A percentile compares a stretch with the other conserved stretches of the same genome.
These are phyloP conservation scores for Komagataella kurtzmanii DNA, from an alignment of 805 yeast species.

Conservation along the genomic window DNA sequence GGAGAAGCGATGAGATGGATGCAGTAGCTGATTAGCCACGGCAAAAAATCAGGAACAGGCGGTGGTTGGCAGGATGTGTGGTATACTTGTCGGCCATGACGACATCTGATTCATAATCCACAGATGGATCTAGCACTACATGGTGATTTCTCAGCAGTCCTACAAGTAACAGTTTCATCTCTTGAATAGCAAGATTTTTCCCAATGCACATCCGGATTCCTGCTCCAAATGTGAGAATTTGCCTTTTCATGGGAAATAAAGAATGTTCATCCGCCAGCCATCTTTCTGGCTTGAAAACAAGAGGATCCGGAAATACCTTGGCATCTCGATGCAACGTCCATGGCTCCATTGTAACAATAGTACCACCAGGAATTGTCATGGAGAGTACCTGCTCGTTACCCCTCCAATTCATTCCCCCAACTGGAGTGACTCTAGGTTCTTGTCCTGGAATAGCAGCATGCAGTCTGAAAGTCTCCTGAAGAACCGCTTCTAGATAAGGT, in stretches of 20 bases:
- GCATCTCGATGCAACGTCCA: slow-evolving; percentile 46
- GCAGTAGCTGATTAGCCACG: background rate
- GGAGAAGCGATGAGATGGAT: background rate
- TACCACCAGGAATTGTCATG: slow-evolving; percentile 33
- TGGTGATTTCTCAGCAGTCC: slow-evolving; percentile 36
- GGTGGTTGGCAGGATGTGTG: slow-evolving; percentile 11
- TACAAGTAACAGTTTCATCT: slow-evolving; percentile 45
- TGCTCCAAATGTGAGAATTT: slow-evolving; percentile 58
- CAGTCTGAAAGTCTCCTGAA: slow-evolving; percentile 46
- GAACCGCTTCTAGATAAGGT: slow-evolving; percentile 46
- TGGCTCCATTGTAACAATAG: slow-evolving; percentile 51
- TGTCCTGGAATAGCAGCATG: slow-evolving; percentile 67
- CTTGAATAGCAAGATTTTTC: slow-evolving; percentile 51
- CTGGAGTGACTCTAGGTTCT: slow-evolving; percentile 45
- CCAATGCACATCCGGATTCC: slow-evolving; percentile 71
- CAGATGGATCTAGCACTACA: slow-evolving; percentile 10
- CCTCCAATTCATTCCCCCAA: slow-evolving; percentile 13
- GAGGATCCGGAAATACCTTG: slow-evolving; percentile 35
- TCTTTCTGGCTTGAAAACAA: slow-evolving; percentile 42
- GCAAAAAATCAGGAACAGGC: background rate
- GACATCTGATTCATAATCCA: slow-evolving; percentile 11
- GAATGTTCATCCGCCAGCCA: slow-evolving; percentile 37
- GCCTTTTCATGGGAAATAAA: slow-evolving; percentile 30
- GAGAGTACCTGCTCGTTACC: slow-evolving; percentile 13
- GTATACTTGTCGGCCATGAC: slow-evolving; percentile 18